Evolutionary conservation across 108 stramenopile genomes (phyloP).

Genomic region (Discostella stelligeroides): DNA sequence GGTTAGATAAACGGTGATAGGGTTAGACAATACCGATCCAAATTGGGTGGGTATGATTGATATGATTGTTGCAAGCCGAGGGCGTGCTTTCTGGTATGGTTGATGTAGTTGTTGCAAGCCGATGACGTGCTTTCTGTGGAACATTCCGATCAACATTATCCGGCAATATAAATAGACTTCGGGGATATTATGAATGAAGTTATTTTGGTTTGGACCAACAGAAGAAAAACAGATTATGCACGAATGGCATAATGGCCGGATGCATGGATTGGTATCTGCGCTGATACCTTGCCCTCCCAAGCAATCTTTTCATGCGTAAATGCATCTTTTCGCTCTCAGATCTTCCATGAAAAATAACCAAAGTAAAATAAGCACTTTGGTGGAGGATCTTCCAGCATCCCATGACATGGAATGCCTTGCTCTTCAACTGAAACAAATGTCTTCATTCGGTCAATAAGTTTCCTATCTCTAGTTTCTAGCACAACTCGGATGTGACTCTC

Average conservation of each 20-base stretch:
- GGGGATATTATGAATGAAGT: slow-evolving; percentile 78
- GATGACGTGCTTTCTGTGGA: slow-evolving; percentile 80
- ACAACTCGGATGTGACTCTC: slow-evolving; percentile 76
- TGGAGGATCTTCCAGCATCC: slow-evolving; percentile 25
- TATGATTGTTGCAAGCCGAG: slow-evolving; percentile 79
- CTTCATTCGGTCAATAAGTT: slow-evolving; percentile 19
- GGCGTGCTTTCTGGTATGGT: slow-evolving; percentile 78
- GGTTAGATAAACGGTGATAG: slow-evolving; percentile 36
- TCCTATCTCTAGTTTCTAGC: slow-evolving; percentile 32
- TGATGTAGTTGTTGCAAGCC: slow-evolving; percentile 83
- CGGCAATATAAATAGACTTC: slow-evolving; percentile 87
- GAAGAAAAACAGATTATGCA: slow-evolving; percentile 52
- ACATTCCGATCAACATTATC: slow-evolving; percentile 92
- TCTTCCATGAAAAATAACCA: slow-evolving; percentile 43
- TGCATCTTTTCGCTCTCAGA: background rate
- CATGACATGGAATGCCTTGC: too few species aligned
- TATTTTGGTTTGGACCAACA: slow-evolving; percentile 65
- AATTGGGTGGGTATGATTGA: slow-evolving; percentile 91
- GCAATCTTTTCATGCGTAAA: slow-evolving; percentile 48
- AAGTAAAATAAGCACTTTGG: slow-evolving; percentile 47
- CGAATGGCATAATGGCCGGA: slow-evolving; percentile 73
- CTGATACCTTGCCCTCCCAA: slow-evolving; percentile 53
- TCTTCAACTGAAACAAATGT: slow-evolving; percentile 15
- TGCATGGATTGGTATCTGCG: slow-evolving; percentile 77
- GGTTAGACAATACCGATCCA: slow-evolving; percentile 54